Conservation (phyloP, 306 rosid genomes). For the Hippophae tibetana region DNA sequence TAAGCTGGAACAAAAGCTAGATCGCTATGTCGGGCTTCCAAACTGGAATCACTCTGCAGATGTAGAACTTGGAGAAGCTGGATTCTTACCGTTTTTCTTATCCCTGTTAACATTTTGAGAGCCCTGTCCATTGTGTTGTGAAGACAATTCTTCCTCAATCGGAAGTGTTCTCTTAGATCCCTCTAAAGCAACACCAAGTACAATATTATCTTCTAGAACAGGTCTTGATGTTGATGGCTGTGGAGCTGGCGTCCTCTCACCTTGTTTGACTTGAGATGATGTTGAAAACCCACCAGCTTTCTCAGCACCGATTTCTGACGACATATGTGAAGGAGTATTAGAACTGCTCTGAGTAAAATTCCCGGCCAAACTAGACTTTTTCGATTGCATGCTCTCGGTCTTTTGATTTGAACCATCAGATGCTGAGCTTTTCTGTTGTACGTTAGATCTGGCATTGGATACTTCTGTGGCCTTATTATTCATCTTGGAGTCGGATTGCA, state of each 20-base stretch:
- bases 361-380: conserved; percentile 21
- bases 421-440: conserved; percentile 14
- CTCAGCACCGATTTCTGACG: conserved; percentile 32
- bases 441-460: conserved; percentile 25
- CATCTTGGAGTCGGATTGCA: conserved; percentile 18
- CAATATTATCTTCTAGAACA: conserved; percentile 68
- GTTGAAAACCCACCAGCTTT: conserved; percentile 32
- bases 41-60: conserved; percentile 24
- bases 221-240: conserved; percentile 35
- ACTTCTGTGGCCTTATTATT: conserved; percentile 24
- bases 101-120: conserved; percentile 32
- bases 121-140: conserved; percentile 45
- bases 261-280: conserved; percentile 31
- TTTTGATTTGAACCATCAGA: conserved; percentile 24
- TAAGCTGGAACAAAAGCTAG: neutral
- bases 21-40: conserved; percentile 10
- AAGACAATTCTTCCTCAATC: conserved; percentile 67
- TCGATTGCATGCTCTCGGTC: conserved; percentile 24
- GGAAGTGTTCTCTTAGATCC: conserved; percentile 95
- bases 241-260: conserved; percentile 39
- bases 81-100: conserved; percentile 42
- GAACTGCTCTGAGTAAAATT: conserved; percentile 23
- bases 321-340: conserved; percentile 18
- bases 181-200: conserved; percentile 85
- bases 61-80: conserved; percentile 29